These are phyloP conservation scores for Groenewaldozyma auringiensis DNA, from an alignment of 1,139 yeast genomes.

Conservation along the genomic window DNA sequence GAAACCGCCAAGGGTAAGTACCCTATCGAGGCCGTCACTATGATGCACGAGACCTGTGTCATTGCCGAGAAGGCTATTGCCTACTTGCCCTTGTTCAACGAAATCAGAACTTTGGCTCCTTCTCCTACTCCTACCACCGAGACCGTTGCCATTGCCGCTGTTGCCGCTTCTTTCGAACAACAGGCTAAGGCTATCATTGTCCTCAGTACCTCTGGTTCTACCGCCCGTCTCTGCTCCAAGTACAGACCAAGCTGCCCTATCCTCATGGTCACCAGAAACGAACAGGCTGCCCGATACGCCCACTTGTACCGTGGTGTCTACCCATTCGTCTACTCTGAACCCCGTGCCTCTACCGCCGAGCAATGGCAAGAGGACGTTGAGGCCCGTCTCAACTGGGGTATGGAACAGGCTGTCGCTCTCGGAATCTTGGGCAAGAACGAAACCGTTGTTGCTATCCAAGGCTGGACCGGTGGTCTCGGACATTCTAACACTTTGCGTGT, in stretches of 20 bases:
- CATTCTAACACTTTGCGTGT: conserved; percentile 96
- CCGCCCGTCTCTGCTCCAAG: conserved; percentile 94
- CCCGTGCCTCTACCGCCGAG: conserved; percentile 43
- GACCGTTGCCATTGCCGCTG: conserved; percentile 97
- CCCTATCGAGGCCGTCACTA: conserved; percentile 93
- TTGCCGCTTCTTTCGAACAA: conserved; percentile 93
- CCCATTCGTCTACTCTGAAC: conserved; percentile 78
- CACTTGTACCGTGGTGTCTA: conserved; percentile 98
- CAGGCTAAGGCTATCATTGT: conserved; percentile 95
- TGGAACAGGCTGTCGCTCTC: conserved; percentile 78
- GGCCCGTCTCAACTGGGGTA: conserved; percentile 89
- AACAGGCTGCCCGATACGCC: conserved; percentile 84
- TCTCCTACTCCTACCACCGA: conserved; percentile 92
- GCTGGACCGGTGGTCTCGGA: conserved; percentile 98
- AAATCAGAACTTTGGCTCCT: conserved; percentile 75
- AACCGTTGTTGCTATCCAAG: conserved; percentile 90
- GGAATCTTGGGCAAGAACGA: conserved; percentile 87
- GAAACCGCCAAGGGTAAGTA: conserved; percentile 99
- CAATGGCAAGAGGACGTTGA: conserved; percentile 98
- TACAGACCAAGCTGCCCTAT: conserved; percentile 97
- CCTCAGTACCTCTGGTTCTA: conserved; percentile 87
- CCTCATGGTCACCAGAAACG: conserved; percentile 96
- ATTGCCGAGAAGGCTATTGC: conserved; percentile 97
- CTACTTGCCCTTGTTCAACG: conserved; percentile 79
- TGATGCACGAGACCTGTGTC: conserved; percentile 97